Conservation (phyloP, 1,284 basidiomycete species). For the Tremellales sp. region DNA sequence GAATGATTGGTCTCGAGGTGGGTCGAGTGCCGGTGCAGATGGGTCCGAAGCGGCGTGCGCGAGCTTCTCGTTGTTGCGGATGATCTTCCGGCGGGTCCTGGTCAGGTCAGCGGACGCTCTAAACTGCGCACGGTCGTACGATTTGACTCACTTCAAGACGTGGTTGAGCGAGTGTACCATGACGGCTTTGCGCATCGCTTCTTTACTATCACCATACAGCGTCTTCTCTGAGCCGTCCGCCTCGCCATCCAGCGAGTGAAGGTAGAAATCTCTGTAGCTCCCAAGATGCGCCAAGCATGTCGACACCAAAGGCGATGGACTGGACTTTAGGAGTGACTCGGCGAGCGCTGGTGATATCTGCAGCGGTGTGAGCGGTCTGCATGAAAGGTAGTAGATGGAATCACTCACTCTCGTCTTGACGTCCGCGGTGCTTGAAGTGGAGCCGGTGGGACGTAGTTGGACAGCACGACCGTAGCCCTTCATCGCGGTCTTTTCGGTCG, state of each 20-base stretch:
- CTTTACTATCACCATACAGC: slow-evolving; percentile 38
- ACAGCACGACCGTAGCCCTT: slow-evolving; percentile 55
- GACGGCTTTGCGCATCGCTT: slow-evolving; percentile 60
- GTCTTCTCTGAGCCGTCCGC: slow-evolving; percentile 41
- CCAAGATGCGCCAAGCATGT: slow-evolving; percentile 55
- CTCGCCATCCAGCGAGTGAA: slow-evolving; percentile 57
- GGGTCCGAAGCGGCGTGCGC: slow-evolving; percentile 50
- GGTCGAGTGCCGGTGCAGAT: slow-evolving; percentile 58
- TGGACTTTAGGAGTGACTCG: slow-evolving; percentile 54
- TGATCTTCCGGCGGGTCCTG: slow-evolving; percentile 85
- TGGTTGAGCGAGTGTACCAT: slow-evolving; percentile 78
- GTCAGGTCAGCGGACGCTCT: background rate
- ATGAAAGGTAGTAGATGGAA: background rate
- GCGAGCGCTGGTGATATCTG: slow-evolving; percentile 63
- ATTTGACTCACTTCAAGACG: slow-evolving; percentile 64
- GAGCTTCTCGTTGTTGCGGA: slow-evolving; percentile 91
- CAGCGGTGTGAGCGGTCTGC: background rate
- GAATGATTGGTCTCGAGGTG: slow-evolving; percentile 91
- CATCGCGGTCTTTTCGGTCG: slow-evolving; percentile 15
- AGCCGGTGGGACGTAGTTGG: slow-evolving; percentile 54
- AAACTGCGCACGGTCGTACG: background rate
- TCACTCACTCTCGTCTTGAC: slow-evolving; percentile 38
- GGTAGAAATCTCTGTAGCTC: slow-evolving; percentile 66
- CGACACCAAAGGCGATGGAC: slow-evolving; percentile 53
- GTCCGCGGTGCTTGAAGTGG: slow-evolving; percentile 26